These are phyloP conservation scores for Punica granatum DNA, from an alignment of 345 rosid species.

Conservation along the genomic window DNA sequence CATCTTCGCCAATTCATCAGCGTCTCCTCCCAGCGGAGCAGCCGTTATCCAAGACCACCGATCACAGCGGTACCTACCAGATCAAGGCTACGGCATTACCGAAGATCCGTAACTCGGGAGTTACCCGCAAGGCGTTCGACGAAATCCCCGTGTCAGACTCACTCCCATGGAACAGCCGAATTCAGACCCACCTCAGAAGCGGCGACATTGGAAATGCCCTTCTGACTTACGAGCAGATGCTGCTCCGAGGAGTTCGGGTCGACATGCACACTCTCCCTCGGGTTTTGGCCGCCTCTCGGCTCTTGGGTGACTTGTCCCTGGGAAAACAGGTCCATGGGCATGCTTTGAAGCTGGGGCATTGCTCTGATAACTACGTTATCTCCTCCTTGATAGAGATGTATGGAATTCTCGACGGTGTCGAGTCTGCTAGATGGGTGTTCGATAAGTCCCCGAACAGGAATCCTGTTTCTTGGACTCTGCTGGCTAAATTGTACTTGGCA, in stretches of 20 bases:
- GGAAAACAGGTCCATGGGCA: constrained; percentile 41
- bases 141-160: constrained; percentile 32
- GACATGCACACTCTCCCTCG: constrained; percentile 43
- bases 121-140: constrained; percentile 30
- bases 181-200: constrained; percentile 26
- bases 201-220: constrained; percentile 19
- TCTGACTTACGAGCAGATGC: constrained; percentile 33
- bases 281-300: constrained; percentile 32
- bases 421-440: constrained; percentile 30
- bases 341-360: constrained; percentile 32
- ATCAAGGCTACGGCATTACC: not conserved
- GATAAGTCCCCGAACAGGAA: constrained; percentile 24
- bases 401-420: constrained; percentile 32
- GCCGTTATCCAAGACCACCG: not conserved
- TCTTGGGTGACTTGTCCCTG: constrained; percentile 16
- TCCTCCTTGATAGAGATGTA: constrained; percentile 39
- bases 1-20: not conserved
- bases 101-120: not conserved
- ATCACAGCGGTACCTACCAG: not conserved
- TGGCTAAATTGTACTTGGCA: constrained; percentile 30
- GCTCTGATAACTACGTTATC: constrained; percentile 27
- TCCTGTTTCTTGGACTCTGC: constrained; percentile 37
- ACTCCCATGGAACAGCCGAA: constrained; percentile 37
- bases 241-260: constrained; percentile 33
- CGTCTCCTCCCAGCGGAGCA: not conserved